Evolutionary conservation across 192 early-diverging fungal genomes (phyloP).

Genomic region (Entophlyctis helioformis): DNA sequence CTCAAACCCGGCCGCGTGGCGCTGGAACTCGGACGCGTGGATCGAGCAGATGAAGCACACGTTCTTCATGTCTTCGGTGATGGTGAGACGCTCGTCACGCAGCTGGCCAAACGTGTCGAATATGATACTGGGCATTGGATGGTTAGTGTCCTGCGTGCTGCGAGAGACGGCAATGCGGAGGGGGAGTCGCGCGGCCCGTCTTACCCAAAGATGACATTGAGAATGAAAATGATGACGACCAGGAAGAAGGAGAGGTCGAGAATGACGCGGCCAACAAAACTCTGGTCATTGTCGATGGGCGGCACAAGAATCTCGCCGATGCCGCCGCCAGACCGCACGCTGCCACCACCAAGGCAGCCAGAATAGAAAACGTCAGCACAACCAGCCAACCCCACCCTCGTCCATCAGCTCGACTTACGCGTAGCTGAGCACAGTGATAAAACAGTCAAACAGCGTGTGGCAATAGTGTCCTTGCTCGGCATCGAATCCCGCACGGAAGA

Average conservation of each 20-base stretch:
- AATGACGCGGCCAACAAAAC: slow-evolving; percentile 13
- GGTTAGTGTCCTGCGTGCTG: too few relatives aligned
- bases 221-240: slow-evolving; percentile 21
- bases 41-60: slow-evolving; percentile 24
- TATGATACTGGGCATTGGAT: slow-evolving; percentile 10
- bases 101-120: slow-evolving; percentile 27
- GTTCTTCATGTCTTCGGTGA: slow-evolving; percentile 14
- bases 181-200: too few relatives aligned
- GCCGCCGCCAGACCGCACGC: slow-evolving; percentile 19
- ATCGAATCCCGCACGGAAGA: slow-evolving; percentile 15
- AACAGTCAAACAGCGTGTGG: slow-evolving; percentile 14
- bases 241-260: slow-evolving; percentile 22
- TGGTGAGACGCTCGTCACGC: slow-evolving; percentile 18
- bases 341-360: too few relatives aligned
- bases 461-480: slow-evolving; percentile 12
- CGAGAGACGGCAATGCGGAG: too few relatives aligned
- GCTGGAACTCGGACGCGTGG: slow-evolving; percentile 18
- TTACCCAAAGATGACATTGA: slow-evolving; percentile 26
- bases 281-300: slow-evolving; percentile 4
- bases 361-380: too few relatives aligned
- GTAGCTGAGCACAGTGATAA: slow-evolving; percentile 19
- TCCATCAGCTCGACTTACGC: too few relatives aligned
- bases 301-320: slow-evolving; percentile 17
- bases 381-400: too few relatives aligned
- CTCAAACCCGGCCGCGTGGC: slow-evolving; percentile 20